These are phyloP conservation scores for Discostella stelligera DNA, from an alignment of 352 stramenopile species.

Conservation along the genomic window DNA sequence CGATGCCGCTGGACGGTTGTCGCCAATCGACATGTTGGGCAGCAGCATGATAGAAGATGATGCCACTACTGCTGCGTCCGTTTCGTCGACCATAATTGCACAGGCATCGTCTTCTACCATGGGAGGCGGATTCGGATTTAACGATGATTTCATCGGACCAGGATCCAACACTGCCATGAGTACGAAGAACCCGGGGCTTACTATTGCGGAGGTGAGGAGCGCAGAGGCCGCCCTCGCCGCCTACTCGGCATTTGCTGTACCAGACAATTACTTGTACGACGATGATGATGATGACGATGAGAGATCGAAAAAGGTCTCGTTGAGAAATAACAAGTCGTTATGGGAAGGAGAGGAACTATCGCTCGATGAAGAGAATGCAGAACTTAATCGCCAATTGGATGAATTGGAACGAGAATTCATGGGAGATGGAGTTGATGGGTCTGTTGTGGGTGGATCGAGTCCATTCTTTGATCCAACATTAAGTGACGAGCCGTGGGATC, in stretches of 20 bases:
- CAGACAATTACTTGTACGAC: constrained; percentile 75
- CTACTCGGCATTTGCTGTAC: constrained; percentile 59
- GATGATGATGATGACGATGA: constrained; percentile 53
- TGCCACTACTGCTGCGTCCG: constrained; percentile 5
- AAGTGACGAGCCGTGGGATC: constrained; percentile 53
- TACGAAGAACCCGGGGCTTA: constrained; percentile 47
- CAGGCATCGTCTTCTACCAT: constrained; percentile 8
- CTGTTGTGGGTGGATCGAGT: constrained; percentile 48
- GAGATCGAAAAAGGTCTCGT: background rate
- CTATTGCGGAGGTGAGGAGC: constrained; percentile 37
- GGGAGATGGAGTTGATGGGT: constrained; percentile 45
- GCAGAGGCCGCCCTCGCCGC: constrained; percentile 59
- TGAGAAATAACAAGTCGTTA: constrained; percentile 42
- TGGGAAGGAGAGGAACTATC: constrained; percentile 52
- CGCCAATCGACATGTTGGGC: constrained; percentile 29
- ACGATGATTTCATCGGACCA: constrained; percentile 27
- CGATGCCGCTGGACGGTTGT: constrained; percentile 6
- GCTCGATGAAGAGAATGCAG: constrained; percentile 51
- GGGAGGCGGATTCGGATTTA: background rate
- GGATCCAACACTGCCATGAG: constrained; percentile 31
- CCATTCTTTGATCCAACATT: constrained; percentile 42
- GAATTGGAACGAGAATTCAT: constrained; percentile 56
- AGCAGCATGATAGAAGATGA: constrained; percentile 30
- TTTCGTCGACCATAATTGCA: constrained; percentile 16
- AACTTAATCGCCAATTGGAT: constrained; percentile 50